These are phyloP conservation scores for Erucastrum elatum DNA, from an alignment of 345 rosid species.

Conservation along the genomic window DNA sequence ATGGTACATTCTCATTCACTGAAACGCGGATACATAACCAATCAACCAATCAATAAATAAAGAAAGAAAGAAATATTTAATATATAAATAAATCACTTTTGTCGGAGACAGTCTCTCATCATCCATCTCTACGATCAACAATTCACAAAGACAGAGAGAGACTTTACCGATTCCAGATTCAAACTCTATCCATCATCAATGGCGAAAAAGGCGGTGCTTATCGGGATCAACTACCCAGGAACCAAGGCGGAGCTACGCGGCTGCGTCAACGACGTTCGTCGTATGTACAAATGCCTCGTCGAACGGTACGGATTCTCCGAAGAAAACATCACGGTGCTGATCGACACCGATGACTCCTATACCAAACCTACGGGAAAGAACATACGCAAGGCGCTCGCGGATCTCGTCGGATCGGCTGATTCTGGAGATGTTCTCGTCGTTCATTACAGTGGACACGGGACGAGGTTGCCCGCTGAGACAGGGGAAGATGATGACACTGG, in stretches of 20 bases:
- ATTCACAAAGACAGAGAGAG: background rate
- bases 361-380: conserved; percentile 81
- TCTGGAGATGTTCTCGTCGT: conserved; percentile 69
- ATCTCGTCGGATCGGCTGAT: conserved; percentile 58
- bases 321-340: conserved; percentile 64
- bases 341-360: conserved; percentile 71
- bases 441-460: conserved; percentile 97
- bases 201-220: conserved; percentile 78
- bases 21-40: conserved; percentile 5
- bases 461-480: conserved; percentile 96
- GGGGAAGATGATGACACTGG: conserved; percentile 97
- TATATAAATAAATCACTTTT: conserved; percentile 3
- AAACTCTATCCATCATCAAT: conserved; percentile 30
- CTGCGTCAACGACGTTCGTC: conserved; percentile 82
- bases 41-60: background rate
- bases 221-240: conserved; percentile 84
- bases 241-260: conserved; percentile 88
- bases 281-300: conserved; percentile 64
- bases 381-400: conserved; percentile 60
- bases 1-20: conserved; percentile 13
- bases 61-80: too few relatives aligned
- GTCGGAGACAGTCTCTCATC: background rate
- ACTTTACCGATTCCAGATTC: conserved; percentile 23
- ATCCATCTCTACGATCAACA: background rate
- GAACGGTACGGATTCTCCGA: conserved; percentile 72